Conservation (phyloP, 352 stramenopile species). For the Globisporangium paroecandrum region DNA sequence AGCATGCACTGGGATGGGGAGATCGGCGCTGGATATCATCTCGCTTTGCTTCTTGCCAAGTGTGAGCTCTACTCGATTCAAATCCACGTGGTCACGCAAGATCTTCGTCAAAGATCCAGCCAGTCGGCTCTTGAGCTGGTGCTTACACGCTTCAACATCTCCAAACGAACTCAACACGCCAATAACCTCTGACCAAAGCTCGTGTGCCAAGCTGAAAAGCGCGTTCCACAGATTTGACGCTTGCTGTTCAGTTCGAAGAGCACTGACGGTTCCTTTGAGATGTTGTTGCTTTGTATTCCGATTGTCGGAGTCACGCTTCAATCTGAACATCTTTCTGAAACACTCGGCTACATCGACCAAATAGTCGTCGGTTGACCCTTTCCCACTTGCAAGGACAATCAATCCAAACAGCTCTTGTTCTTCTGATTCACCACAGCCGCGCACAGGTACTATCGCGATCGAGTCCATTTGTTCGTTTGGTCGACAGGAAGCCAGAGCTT, state of each 20-base stretch:
- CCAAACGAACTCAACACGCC: neutral
- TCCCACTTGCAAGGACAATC: neutral
- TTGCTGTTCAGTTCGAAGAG: neutral
- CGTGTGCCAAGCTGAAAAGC: neutral
- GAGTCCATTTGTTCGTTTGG: neutral
- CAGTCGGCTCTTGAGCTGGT: neutral
- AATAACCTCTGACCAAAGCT: neutral
- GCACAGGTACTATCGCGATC: conserved; percentile 8
- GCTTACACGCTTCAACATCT: neutral
- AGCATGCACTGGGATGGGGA: neutral
- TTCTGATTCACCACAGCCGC: neutral
- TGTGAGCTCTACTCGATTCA: conserved; percentile 5
- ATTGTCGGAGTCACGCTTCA: neutral
- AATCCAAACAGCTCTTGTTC: conserved; percentile 4
- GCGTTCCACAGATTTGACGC: neutral
- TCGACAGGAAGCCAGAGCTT: neutral
- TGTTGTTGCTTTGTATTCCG: neutral
- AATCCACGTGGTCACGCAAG: neutral
- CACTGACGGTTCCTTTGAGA: neutral
- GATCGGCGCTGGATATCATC: neutral
- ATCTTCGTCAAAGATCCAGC: neutral
- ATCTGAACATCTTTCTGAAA: conserved; percentile 1
- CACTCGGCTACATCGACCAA: neutral
- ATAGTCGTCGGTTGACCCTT: neutral
- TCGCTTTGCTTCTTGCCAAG: neutral